These are phyloP conservation scores for Lecanicillium sp. DNA, from an alignment of 2,329 filamentous ascomycete species.

Conservation along the genomic window DNA sequence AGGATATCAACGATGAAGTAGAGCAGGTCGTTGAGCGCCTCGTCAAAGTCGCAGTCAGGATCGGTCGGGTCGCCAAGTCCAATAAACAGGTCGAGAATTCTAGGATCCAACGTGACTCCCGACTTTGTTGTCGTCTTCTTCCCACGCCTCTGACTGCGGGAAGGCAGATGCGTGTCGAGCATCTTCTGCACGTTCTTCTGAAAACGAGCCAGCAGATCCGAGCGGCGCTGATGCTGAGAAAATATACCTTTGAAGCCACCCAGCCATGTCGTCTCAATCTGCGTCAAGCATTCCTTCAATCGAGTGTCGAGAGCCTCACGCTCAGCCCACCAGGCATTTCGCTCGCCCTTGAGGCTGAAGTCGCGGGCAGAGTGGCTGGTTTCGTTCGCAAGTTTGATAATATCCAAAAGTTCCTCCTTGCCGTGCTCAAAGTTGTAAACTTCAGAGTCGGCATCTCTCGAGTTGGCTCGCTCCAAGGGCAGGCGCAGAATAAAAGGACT, in stretches of 20 bases:
- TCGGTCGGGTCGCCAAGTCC: constrained; percentile 70
- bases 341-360: constrained; percentile 67
- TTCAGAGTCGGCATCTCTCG: constrained; percentile 69
- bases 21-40: constrained; percentile 82
- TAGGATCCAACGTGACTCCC: constrained; percentile 46
- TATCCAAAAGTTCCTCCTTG: constrained; percentile 71
- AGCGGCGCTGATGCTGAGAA: constrained; percentile 60
- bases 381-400: constrained; percentile 74
- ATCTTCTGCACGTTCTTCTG: constrained; percentile 71
- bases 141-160: constrained; percentile 55
- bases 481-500: constrained; percentile 82
- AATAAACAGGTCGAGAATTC: constrained; percentile 81
- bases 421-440: constrained; percentile 80
- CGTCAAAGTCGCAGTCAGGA: constrained; percentile 70
- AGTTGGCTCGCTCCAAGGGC: constrained; percentile 75
- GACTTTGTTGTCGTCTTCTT: constrained; percentile 43
- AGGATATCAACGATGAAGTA: constrained; percentile 96
- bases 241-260: constrained; percentile 95
- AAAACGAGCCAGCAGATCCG: constrained; percentile 66
- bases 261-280: constrained; percentile 89
- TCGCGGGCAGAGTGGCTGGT: constrained; percentile 71
- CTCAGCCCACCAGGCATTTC: constrained; percentile 83
- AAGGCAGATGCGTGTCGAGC: constrained; percentile 79
- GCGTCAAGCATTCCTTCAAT: constrained; percentile 70
- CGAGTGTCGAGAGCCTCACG: constrained; percentile 73